Base-by-base conservation (phyloP, 148 eudicot species). In the Rhododendron henanense region DNA sequence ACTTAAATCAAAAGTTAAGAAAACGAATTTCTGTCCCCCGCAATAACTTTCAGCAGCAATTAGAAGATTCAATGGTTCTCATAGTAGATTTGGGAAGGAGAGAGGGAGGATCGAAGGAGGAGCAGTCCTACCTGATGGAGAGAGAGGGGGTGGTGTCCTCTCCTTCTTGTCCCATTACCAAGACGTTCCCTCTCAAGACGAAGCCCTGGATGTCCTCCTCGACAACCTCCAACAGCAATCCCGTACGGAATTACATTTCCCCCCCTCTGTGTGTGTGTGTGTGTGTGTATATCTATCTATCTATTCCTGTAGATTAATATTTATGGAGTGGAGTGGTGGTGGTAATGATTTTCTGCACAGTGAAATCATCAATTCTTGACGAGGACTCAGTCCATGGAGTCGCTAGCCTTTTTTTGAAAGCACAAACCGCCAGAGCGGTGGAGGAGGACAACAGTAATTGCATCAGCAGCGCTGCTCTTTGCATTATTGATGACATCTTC, bases 331-430 rank as follows among this genome's bases (percentile, higher is more conserved):
- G 80, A 50, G 47, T 53, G 15, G 19, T 5, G 4, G 59, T 53
- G 59, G 18, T 53, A 53, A 53, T 53, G 59, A 53, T 53, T 53
- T 53, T 4, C 10, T 21, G 21, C 41, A 90, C 91, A 96, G 99
- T 95, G 92, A 95, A 93, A 85, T 95, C 98, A 15, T 91, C 96
- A 73, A 95, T 90, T 78, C 69, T 96, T 91, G 98, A 95, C 59
- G 91, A 90, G 90, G 98, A 90, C 47, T 83, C 94, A 8, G 87
- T 96, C 73, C 90, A 74, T 37, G 88, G 90, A 0, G 94, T 93
- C 48, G 92, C 92, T 48, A 89, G 89, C 81, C 86, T 84, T 55
- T 84, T 94, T 35, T 78, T 94, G 84, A 91, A 90, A 80, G 93
- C 93, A 0, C 91, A 92, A 15, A 92, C 94, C 10, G 92, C 90